phyloP scores from a whole-genome alignment of 192 early-diverging fungal genomes.

The Jimgerdemannia lactiflua region DNA sequence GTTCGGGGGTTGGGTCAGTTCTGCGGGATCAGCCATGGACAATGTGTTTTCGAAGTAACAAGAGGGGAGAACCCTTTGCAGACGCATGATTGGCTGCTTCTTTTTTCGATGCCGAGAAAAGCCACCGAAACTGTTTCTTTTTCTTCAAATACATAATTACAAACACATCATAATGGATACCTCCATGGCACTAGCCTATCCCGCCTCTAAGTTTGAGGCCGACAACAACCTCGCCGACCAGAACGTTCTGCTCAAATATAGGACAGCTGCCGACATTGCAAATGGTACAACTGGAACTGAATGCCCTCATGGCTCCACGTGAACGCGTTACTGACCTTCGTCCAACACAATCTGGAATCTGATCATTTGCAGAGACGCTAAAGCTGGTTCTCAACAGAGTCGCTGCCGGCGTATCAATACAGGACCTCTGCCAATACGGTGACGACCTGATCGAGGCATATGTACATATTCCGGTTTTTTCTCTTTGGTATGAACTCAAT shows the following conservation, averaged over 20 bases:
- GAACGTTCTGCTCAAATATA: conserved; percentile 70
- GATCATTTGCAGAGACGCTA: conserved; percentile 44
- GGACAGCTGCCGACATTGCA: conserved; percentile 70
- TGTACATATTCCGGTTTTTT: conserved; percentile 30
- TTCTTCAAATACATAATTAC: background rate
- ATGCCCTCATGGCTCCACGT: background rate
- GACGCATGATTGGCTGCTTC: background rate
- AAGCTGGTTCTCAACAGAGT: conserved; percentile 48
- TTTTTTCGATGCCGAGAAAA: background rate
- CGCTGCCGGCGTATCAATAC: conserved; percentile 57
- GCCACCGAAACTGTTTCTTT: background rate
- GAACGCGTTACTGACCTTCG: background rate
- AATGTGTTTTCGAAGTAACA: background rate
- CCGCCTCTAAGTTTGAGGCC: conserved; percentile 43
- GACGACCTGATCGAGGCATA: conserved; percentile 60
- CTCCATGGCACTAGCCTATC: conserved; percentile 23
- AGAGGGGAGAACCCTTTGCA: background rate
- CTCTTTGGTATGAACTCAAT: background rate
- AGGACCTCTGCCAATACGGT: conserved; percentile 64
- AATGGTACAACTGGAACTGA: conserved; percentile 48
- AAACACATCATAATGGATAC: background rate
- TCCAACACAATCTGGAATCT: background rate
- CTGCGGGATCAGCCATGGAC: conserved; percentile 3
- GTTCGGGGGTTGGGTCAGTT: conserved; percentile 29
- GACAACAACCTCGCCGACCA: conserved; percentile 69